A percentile compares a stretch with the other conserved stretches of the same genome.
Conservation (phyloP, 1,284 basidiomycete species). For the Trichosporon coremiiforme region DNA sequence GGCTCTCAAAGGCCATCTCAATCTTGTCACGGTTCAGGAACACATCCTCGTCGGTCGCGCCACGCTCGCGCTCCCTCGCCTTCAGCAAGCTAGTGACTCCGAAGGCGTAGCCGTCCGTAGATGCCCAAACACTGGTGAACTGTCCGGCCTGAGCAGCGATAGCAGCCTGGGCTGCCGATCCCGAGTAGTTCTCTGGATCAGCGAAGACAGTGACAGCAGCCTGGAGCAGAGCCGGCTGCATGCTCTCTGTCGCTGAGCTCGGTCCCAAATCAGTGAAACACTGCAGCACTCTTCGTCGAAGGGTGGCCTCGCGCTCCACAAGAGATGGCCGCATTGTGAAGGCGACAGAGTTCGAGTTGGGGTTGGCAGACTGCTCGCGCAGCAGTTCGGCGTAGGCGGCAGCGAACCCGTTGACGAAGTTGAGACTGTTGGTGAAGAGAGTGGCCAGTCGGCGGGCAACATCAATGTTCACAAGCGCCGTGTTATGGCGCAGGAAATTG, state of each 20-base stretch:
- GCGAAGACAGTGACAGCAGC: conserved; percentile 82
- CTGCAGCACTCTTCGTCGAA: conserved; percentile 82
- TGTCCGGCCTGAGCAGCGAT: conserved; percentile 84
- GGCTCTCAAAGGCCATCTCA: conserved; percentile 71
- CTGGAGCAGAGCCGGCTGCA: conserved; percentile 78
- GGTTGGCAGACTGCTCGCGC: conserved; percentile 52
- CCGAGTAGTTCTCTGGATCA: conserved; percentile 67
- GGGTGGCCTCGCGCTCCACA: conserved; percentile 76
- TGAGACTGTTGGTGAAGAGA: conserved; percentile 83
- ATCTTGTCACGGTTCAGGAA: conserved; percentile 74
- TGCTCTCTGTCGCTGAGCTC: conserved; percentile 75
- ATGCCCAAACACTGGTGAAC: conserved; percentile 84
- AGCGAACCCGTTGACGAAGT: conserved; percentile 71
- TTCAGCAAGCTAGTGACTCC: conserved; percentile 74
- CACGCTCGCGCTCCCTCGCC: conserved; percentile 49
- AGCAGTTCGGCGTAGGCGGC: conserved; percentile 56
- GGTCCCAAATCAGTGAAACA: conserved; percentile 83
- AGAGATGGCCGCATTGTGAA: conserved; percentile 64
- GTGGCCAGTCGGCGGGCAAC: conserved; percentile 84
- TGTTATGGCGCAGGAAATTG: conserved; percentile 82
- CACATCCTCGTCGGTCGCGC: conserved; percentile 59
- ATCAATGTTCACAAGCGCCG: conserved; percentile 80
- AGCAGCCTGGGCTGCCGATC: conserved; percentile 86
- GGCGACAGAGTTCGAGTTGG: conserved; percentile 44
- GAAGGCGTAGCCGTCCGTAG: conserved; percentile 85